Conservation (phyloP, 805 yeast species). For the Hyphopichia homilentoma region DNA sequence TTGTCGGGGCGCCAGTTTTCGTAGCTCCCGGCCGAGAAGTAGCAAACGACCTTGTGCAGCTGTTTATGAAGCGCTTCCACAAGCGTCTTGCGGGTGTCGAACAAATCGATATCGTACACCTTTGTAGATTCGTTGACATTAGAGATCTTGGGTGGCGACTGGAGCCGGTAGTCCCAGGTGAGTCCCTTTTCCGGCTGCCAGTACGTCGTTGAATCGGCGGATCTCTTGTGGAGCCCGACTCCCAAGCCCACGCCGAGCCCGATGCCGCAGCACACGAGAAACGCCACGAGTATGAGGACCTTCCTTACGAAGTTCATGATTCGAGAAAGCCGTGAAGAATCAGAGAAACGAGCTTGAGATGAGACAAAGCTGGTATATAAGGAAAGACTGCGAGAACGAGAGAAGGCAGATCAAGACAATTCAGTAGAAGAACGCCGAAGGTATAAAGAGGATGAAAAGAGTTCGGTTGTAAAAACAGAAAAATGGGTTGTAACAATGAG, state of each 20-base stretch:
- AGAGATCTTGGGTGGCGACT: slow-evolving; percentile 6
- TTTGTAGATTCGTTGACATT: slow-evolving; percentile 8
- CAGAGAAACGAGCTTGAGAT: too few species aligned
- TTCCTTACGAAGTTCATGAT: too few species aligned
- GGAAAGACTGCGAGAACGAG: too few species aligned
- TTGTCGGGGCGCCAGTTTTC: slow-evolving; percentile 25
- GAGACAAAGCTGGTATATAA: too few species aligned
- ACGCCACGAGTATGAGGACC: too few species aligned
- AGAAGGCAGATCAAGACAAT: too few species aligned
- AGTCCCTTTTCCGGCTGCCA: slow-evolving; percentile 10
- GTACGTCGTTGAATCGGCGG: neutral
- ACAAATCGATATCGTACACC: slow-evolving; percentile 22
- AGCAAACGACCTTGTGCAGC: slow-evolving; percentile 21
- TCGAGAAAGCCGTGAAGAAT: too few species aligned
- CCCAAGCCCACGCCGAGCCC: slow-evolving; percentile 1
- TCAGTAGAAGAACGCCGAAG: too few species aligned
- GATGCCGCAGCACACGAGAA: slow-evolving; percentile 1
- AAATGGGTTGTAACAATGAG: too few species aligned
- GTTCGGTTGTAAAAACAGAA: too few species aligned
- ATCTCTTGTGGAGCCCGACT: too few species aligned
- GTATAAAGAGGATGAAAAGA: too few species aligned
- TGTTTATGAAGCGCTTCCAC: slow-evolving; percentile 14
- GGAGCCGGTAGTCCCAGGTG: slow-evolving; percentile 20
- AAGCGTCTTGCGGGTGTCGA: slow-evolving; percentile 8
- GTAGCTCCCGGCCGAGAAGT: slow-evolving; percentile 27